A percentile compares a stretch with the other conserved stretches of the same genome.
Evolutionary conservation across 768 basidiomycete genomes (phyloP).

Genomic region (Rubroboletus pulcherrimus): DNA sequence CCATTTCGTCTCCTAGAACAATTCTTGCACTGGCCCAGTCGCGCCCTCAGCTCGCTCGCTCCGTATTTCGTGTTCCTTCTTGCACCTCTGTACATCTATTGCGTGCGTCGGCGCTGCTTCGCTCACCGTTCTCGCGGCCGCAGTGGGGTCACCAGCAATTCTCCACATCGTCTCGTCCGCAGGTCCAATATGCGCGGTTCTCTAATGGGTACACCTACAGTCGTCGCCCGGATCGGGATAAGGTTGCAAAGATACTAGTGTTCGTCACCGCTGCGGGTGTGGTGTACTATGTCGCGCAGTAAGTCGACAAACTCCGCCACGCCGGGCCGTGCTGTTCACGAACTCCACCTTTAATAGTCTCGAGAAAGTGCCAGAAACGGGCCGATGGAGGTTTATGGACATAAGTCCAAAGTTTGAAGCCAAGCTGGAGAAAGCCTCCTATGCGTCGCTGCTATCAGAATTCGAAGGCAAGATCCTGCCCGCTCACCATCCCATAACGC

Average conservation of each 20-base stretch:
- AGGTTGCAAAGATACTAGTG: slow-evolving; percentile 10
- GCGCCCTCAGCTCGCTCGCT: neutral
- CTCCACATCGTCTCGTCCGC: slow-evolving; percentile 18
- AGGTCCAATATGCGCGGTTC: slow-evolving; percentile 29
- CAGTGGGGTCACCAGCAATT: slow-evolving; percentile 12
- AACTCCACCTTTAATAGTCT: slow-evolving; percentile 43
- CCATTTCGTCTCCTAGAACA: neutral
- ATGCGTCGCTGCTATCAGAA: slow-evolving; percentile 46
- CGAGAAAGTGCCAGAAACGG: slow-evolving; percentile 83
- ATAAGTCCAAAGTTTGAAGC: slow-evolving; percentile 56
- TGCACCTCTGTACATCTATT: neutral
- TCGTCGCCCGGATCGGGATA: slow-evolving; percentile 9
- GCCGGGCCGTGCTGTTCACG: neutral
- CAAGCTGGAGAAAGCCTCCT: slow-evolving; percentile 41
- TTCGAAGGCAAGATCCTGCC: slow-evolving; percentile 59
- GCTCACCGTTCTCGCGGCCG: neutral
- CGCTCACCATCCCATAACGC: slow-evolving; percentile 57
- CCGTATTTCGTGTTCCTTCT: neutral
- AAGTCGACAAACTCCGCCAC: slow-evolving; percentile 1
- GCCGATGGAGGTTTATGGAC: slow-evolving; percentile 88
- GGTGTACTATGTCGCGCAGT: slow-evolving; percentile 31
- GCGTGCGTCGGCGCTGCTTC: neutral
- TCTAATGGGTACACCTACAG: slow-evolving; percentile 9
- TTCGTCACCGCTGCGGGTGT: slow-evolving; percentile 19
- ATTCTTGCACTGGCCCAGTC: slow-evolving; percentile 1